Evolutionary conservation across 2,329 filamentous ascomycete genomes (phyloP).

Genomic region (Trichophyton mentagrophytes): DNA sequence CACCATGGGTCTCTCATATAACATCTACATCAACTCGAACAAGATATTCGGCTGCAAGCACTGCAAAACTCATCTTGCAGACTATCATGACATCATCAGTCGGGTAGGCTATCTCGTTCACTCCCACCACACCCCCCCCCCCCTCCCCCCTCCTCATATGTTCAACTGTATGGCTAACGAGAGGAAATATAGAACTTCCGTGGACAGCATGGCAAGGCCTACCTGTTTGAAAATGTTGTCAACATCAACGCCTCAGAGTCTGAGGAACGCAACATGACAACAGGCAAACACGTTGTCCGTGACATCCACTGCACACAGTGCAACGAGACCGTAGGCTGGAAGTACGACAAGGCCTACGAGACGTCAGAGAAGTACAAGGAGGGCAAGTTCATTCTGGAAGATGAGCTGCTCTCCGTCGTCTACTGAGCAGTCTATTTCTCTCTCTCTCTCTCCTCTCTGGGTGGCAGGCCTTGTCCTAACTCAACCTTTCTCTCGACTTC

Average conservation of each 20-base stretch:
- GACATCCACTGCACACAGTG: conserved; percentile 89
- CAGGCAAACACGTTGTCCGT: conserved; percentile 81
- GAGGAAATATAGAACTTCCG: conserved; percentile 66
- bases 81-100: conserved; percentile 92
- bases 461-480: not conserved
- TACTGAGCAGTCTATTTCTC: conserved; percentile 26
- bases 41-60: conserved; percentile 87
- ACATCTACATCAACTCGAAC: conserved; percentile 73
- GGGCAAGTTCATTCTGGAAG: conserved; percentile 93
- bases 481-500: not conserved
- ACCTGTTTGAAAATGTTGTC: conserved; percentile 87
- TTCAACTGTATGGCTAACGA: conserved; percentile 6
- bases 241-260: conserved; percentile 72
- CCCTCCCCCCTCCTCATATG: not conserved
- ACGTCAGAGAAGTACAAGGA: conserved; percentile 93
- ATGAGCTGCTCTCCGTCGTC: conserved; percentile 78
- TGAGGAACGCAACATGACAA: conserved; percentile 96
- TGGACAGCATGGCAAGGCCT: conserved; percentile 95
- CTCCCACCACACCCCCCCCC: not conserved
- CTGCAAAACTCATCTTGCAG: conserved; percentile 91
- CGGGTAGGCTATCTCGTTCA: conserved; percentile 46
- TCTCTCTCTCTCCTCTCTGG: not conserved
- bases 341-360: conserved; percentile 97
- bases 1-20: conserved; percentile 76
- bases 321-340: conserved; percentile 90